phyloP scores from a whole-genome alignment of 768 basidiomycete genomes.

The Mycena metata region DNA sequence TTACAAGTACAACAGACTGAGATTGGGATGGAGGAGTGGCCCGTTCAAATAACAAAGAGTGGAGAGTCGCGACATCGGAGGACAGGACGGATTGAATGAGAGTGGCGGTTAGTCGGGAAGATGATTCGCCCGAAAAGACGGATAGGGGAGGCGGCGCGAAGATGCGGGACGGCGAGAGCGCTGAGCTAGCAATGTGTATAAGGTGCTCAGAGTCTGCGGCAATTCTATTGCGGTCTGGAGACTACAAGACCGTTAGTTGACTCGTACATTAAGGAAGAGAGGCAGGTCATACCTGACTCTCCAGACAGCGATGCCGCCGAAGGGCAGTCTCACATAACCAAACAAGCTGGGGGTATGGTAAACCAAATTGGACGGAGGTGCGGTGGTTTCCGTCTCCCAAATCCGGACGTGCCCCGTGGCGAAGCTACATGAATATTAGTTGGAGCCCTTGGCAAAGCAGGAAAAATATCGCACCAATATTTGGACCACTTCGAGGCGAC shows the following conservation, averaged over 20 bases:
- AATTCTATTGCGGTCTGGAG: constrained; percentile 38
- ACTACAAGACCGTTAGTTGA: constrained; percentile 41
- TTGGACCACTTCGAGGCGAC: constrained; percentile 74
- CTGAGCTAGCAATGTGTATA: constrained; percentile 53
- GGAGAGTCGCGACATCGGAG: constrained; percentile 64
- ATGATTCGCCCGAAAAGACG: constrained; percentile 57
- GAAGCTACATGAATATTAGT: constrained; percentile 58
- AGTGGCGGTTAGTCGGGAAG: constrained; percentile 60
- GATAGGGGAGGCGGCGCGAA: constrained; percentile 58
- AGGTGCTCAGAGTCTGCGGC: constrained; percentile 52
- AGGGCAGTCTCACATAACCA: constrained; percentile 80
- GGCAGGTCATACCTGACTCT: constrained; percentile 64
- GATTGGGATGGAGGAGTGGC: constrained; percentile 55
- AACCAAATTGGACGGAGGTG: constrained; percentile 77
- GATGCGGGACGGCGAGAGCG: constrained; percentile 47
- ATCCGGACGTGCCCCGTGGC: constrained; percentile 80
- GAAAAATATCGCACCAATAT: constrained; percentile 63
- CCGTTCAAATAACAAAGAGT: constrained; percentile 68
- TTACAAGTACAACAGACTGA: constrained; percentile 70
- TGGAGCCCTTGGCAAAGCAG: constrained; percentile 20
- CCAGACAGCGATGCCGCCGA: constrained; percentile 71
- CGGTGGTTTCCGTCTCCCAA: constrained; percentile 79
- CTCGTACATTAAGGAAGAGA: constrained; percentile 31
- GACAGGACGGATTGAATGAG: constrained; percentile 68
- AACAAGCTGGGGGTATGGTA: constrained; percentile 71